phyloP scores from a whole-genome alignment of 305 asterid species.

The Ruellia speciosa region DNA sequence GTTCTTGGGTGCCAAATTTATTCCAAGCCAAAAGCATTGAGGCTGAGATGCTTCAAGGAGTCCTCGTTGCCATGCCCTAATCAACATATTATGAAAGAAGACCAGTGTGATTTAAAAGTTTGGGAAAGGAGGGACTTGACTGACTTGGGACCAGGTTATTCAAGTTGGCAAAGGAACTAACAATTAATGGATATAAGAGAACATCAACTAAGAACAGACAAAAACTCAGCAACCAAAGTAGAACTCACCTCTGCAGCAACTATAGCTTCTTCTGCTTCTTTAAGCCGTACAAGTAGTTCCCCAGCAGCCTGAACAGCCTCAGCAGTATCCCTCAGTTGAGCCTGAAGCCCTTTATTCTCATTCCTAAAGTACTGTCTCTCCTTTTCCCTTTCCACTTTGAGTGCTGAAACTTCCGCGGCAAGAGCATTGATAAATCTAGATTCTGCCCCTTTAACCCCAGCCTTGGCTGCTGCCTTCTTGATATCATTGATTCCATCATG shows the following conservation, averaged over 20 bases:
- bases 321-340: conserved; percentile 91
- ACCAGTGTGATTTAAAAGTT: too few relatives aligned
- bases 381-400: conserved; percentile 77
- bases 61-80: too few relatives aligned
- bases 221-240: conserved; percentile 15
- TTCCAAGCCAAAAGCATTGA: too few relatives aligned
- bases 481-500: conserved; percentile 88
- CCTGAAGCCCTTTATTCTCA: conserved; percentile 86
- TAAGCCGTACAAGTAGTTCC: conserved; percentile 89
- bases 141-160: too few relatives aligned
- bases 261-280: conserved; percentile 80
- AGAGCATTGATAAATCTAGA: conserved; percentile 82
- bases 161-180: too few relatives aligned
- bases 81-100: too few relatives aligned
- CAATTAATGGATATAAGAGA: conserved; percentile 13
- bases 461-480: conserved; percentile 88
- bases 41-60: too few relatives aligned
- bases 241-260: conserved; percentile 76
- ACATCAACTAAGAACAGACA: conserved; percentile 16
- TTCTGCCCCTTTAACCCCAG: conserved; percentile 87
- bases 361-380: conserved; percentile 74
- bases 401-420: conserved; percentile 78
- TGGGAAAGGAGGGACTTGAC: too few relatives aligned
- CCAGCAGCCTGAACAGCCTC: conserved; percentile 99
- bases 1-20: too few relatives aligned